Evolutionary conservation across 495 filamentous ascomycete species (phyloP).

Genomic region (Neurospora terricola): DNA sequence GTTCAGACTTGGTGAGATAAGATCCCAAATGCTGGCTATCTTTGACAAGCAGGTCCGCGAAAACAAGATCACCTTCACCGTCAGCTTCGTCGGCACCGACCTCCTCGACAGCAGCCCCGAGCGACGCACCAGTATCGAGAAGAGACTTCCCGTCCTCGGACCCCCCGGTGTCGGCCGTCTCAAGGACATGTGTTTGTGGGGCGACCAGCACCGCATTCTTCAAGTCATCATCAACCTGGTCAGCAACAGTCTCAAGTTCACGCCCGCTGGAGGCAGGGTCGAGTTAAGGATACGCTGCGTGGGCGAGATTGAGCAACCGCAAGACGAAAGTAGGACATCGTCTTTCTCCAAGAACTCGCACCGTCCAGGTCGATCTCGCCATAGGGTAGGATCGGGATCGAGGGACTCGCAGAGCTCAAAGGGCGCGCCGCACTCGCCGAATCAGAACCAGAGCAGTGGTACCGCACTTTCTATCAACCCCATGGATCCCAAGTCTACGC

Average conservation of each 20-base stretch:
- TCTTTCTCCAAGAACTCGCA: conserved; percentile 37
- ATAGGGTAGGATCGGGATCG: conserved; percentile 39
- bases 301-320: conserved; percentile 39
- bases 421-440: conserved; percentile 13
- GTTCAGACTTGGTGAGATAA: conserved; percentile 70
- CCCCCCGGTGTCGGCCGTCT: conserved; percentile 52
- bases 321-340: conserved; percentile 37
- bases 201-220: conserved; percentile 81
- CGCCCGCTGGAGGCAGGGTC: conserved; percentile 64
- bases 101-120: conserved; percentile 24
- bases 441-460: conserved; percentile 21
- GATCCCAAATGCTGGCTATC: conserved; percentile 68
- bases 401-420: conserved; percentile 38
- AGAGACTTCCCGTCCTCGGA: conserved; percentile 39
- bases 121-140: conserved; percentile 21
- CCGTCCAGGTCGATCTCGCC: conserved; percentile 28
- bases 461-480: conserved; percentile 50
- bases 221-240: conserved; percentile 91
- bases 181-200: conserved; percentile 70
- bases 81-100: conserved; percentile 54
- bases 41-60: conserved; percentile 85
- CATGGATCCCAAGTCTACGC: conserved; percentile 40
- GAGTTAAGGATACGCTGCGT: conserved; percentile 63
- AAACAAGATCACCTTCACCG: conserved; percentile 57
- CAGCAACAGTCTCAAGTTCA: conserved; percentile 89